Evolutionary conservation across 192 early-diverging fungal species (phyloP), one percentile per base, ranked within the genome.

Genomic region (Coemansia sp.): DNA sequence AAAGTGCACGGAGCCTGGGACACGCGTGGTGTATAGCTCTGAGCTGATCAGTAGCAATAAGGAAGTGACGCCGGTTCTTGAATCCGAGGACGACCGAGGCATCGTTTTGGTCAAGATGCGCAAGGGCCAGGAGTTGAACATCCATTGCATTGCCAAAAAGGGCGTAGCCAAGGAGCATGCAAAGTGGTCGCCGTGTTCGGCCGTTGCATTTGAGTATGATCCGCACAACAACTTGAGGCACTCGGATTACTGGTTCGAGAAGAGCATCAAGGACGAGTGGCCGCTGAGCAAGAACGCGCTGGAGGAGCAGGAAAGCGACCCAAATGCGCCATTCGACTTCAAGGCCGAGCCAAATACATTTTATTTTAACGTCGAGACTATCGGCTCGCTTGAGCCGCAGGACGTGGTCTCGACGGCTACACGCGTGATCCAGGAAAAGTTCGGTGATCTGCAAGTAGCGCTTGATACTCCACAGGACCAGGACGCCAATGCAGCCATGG

Each of bases 91-190:
- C 21, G 89, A 91, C 61, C 67, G 73, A 21, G 94, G 94, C 21
- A 88, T 96, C 33, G 79, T 95, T 35, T 86, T 99, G 70, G 85
- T 88, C 16, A 94, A 95, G 74, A 84, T 99, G 79, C 84, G 93
- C 39, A 91, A 92, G 71, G 96, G 96, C 45, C 94, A 98, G 80
- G 92, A 96, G 71, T 61, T 99, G 46, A 91, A 91, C 39, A 68
- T 99, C 34, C 88, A 91, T 55, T 95, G 94, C 62, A 88, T 96
- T 39, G 96, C 95, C 10, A 96, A 95, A 66, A 99, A 97, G 84
- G 96, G 96, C 13, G 95, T 93, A 25, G 94, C 91, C 29, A 99
- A 99, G 76, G 95, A 97, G 66, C 95, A 97, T 71, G 94, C 96
- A 26, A 99, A 99, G 68, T 99, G 96, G 96, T 89, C 88, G 52